phyloP scores from a whole-genome alignment of 768 basidiomycete species.

The Polyporus arcularius region DNA sequence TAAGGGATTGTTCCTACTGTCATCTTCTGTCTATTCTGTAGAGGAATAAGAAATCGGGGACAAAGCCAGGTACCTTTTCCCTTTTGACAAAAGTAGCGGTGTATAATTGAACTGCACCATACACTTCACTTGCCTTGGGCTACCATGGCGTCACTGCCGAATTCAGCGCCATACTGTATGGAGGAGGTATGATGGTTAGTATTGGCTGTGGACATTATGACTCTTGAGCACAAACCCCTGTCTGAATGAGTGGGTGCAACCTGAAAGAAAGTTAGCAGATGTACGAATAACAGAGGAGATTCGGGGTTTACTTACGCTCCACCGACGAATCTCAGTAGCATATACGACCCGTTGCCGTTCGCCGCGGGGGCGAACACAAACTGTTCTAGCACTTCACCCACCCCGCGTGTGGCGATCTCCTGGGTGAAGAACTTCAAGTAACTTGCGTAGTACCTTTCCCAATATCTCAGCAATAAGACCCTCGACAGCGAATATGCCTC shows the following conservation, averaged over 20 bases:
- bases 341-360: constrained; percentile 34
- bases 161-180: constrained; percentile 52
- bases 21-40: too few relatives aligned
- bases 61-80: too few relatives aligned
- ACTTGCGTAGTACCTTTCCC: constrained; percentile 31
- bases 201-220: background rate
- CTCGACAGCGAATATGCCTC: constrained; percentile 23
- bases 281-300: too few relatives aligned
- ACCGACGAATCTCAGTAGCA: constrained; percentile 37
- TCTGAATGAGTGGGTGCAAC: constrained; percentile 56
- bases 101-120: background rate
- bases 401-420: constrained; percentile 40
- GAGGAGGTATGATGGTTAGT: background rate
- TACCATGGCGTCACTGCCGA: constrained; percentile 49
- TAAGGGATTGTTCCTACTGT: too few relatives aligned
- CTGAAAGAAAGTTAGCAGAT: constrained; percentile 29
- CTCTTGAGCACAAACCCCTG: constrained; percentile 46
- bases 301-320: constrained; percentile 34
- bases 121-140: constrained; percentile 44
- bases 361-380: constrained; percentile 45
- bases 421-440: constrained; percentile 38
- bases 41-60: too few relatives aligned
- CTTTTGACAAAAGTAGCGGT: too few relatives aligned
- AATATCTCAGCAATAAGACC: background rate
- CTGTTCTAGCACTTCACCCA: constrained; percentile 43